Base-by-base conservation (phyloP, 805 yeast species). In the Candida boleticola region DNA sequence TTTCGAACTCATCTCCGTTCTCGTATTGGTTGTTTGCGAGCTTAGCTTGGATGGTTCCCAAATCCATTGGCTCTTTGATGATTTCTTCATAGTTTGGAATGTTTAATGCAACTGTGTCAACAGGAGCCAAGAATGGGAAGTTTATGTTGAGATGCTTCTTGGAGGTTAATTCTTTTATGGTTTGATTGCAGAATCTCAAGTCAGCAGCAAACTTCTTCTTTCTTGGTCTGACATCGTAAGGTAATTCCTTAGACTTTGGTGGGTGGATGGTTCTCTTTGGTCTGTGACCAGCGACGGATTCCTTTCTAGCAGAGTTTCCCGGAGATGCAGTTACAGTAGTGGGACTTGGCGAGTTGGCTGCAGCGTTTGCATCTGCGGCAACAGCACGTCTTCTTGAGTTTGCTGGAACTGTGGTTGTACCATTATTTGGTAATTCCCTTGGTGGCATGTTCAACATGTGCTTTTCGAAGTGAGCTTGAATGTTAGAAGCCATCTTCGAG, bases 241-340 rank as follows among this genome's bases (percentile, higher is more conserved):
- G 95, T 62, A 90, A 79, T 60, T 93, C 97, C 58, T 88, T 88
- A 25, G 96, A 87, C 58, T 86, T 84, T 41, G 99, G 99, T 3
- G 99, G 99, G 61, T 90, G 97, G 37, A 93, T 89, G 52, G 89
- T 93, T 52, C 99, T 80, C 64, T 92, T 92, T 29, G 98, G 98
- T 51, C 99, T 76, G 23, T 90, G 93, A 40, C 82, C 86, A 19
- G 83, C 80, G 5, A 77, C 73, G 25, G 85, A 80, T 46, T 89
- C 95, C 44, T 92, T 76, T 60, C 95, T 77, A 30, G 36, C 22
- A 29, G 66, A 52, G 29, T 60, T 61, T 14, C 17, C 38, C 4
- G 38, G 17, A 5, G 38, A 10, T 7, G 62, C 52, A 4, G 60
- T 48, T 9, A 9, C 17, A 20, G 29, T 20, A 47, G 49, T 10